Base-by-base conservation (phyloP, 345 rosid species). In the Streptanthus diversifolius region DNA sequence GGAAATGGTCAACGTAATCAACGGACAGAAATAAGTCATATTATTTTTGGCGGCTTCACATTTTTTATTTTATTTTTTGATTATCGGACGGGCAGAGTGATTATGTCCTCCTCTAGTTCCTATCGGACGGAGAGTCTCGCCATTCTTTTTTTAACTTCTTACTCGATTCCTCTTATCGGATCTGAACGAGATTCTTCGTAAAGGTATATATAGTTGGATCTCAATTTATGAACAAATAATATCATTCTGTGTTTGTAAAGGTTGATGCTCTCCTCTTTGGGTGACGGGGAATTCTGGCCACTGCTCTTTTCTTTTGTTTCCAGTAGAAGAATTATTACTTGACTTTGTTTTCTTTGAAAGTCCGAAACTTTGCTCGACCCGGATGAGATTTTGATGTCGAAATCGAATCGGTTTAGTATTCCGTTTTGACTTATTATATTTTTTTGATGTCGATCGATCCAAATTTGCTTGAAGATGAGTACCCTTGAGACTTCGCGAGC, bases 401-500 rank as follows among this genome's bases (percentile, higher is more conserved):
- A 10, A 37, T 51, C 60, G 15, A 9, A 35, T 7, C 36, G 36
- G 1, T 32, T 32, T 7, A 32, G 36, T 32, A 32, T 32, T 24
- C 3, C 25, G 3, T 24, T 24, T 24, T 24, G 25, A 24, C 25
- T 24, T 24, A n/a, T n/a, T n/a, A n/a, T n/a, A n/a, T n/a, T n/a
- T n/a, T n/a, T n/a, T n/a, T n/a, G n/a, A n/a, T n/a, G n/a, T n/a
- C n/a, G n/a, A n/a, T n/a, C n/a, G n/a, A 24, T 24, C 25, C 25
- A 18, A 48, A 30, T 48, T n/a, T n/a, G n/a, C n/a, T n/a, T n/a
- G n/a, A n/a, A n/a, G 95, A 73, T 73, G 77, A 91, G 84, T 81
- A 80, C 89, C 0, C 72, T 93, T 68, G 97, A 93, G 73, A 89
- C 74, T n/a, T 84, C 96, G 37, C 88, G 98, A 79, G 90, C 96